These are phyloP conservation scores for Hordeum pubiflorum DNA, from an alignment of 202 grass and related monocot species.

Conservation along the genomic window DNA sequence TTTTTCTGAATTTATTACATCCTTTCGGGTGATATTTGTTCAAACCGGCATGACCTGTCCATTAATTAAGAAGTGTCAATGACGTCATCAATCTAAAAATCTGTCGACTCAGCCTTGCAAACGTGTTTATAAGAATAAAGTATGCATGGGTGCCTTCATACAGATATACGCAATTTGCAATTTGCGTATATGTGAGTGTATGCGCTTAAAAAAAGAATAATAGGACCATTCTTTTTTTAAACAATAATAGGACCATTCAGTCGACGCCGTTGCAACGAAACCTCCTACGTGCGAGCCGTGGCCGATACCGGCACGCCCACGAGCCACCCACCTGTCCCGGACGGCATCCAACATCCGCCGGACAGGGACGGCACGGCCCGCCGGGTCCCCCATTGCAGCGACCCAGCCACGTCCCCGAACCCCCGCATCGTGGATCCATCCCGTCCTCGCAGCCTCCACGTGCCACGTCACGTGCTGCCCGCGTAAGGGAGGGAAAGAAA, in stretches of 20 bases:
- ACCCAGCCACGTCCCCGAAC: neutral
- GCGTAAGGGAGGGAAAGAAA: neutral
- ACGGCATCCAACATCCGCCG: neutral
- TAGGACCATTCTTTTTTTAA: neutral
- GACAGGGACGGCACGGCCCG: neutral
- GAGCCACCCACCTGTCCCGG: neutral
- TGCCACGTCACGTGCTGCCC: constrained; percentile 18
- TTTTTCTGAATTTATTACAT: too few species aligned
- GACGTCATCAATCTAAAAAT: too few species aligned
- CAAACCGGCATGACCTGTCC: too few species aligned
- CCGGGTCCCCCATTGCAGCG: neutral
- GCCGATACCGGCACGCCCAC: neutral
- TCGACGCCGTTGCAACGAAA: neutral
- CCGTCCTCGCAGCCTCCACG: neutral
- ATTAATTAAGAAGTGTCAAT: too few species aligned
- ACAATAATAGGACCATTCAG: neutral
- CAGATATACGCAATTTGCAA: too few species aligned
- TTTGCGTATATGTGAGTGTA: too few species aligned
- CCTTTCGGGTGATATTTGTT: too few species aligned
- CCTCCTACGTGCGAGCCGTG: neutral
- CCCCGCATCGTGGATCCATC: neutral
- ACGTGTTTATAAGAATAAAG: too few species aligned
- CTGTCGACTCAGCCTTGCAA: too few species aligned
- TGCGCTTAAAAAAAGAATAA: neutral
- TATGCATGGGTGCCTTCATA: too few species aligned